Conservation (phyloP, 495 filamentous ascomycete species). For the Annulohypoxylon maeteangense region DNA sequence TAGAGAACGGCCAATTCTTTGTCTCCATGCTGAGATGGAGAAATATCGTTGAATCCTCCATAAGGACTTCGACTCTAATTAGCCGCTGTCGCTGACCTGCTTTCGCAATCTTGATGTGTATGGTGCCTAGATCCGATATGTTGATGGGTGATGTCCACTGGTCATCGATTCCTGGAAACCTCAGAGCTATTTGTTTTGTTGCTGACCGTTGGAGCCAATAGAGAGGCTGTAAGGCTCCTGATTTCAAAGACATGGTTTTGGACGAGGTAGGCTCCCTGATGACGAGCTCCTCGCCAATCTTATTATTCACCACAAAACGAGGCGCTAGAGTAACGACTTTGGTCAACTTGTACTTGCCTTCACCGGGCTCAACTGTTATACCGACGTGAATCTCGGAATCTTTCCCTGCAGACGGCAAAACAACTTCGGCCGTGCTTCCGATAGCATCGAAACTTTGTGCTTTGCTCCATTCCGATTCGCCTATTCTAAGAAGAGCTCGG, state of each 20-base stretch:
- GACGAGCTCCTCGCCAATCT: slow-evolving; percentile 84
- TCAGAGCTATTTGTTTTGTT: slow-evolving; percentile 89
- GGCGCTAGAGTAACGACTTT: slow-evolving; percentile 95
- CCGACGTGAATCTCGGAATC: slow-evolving; percentile 90
- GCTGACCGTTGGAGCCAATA: slow-evolving; percentile 83
- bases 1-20: slow-evolving; percentile 97
- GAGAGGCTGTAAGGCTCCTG: slow-evolving; percentile 80
- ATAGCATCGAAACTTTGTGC: slow-evolving; percentile 99
- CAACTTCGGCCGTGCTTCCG: slow-evolving; percentile 86
- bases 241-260: slow-evolving; percentile 77
- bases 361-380: slow-evolving; percentile 85
- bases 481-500: slow-evolving; percentile 84
- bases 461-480: slow-evolving; percentile 92
- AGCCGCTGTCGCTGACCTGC: slow-evolving; percentile 88
- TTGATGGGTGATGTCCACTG: slow-evolving; percentile 98
- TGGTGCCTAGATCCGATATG: slow-evolving; percentile 90
- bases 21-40: slow-evolving; percentile 88
- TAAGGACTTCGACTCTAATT: slow-evolving; percentile 86
- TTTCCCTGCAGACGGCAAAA: slow-evolving; percentile 74
- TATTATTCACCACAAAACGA: slow-evolving; percentile 94
- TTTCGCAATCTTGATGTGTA: slow-evolving; percentile 93
- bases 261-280: slow-evolving; percentile 90
- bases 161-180: slow-evolving; percentile 95
- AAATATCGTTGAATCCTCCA: slow-evolving; percentile 93
- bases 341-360: slow-evolving; percentile 96